phyloP scores from a whole-genome alignment of 495 filamentous ascomycete species.

The Evansstolkia leycettana region DNA sequence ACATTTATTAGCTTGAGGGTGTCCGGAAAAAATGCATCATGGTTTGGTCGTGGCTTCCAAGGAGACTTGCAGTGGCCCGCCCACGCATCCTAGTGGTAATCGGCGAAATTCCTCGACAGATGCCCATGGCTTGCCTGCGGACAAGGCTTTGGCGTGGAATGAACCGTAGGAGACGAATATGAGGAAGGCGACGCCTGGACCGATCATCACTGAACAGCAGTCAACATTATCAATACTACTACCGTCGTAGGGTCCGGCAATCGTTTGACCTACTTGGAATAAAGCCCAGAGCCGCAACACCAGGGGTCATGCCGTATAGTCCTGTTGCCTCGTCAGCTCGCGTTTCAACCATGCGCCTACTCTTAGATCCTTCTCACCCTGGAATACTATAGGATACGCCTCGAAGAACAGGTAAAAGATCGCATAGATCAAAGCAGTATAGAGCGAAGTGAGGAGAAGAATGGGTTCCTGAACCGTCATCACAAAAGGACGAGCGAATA shows the following conservation, averaged over 20 bases:
- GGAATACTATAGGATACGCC: constrained; percentile 33
- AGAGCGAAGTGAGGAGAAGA: constrained; percentile 37
- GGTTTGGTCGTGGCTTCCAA: too few relatives aligned
- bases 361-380: too few relatives aligned
- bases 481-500: constrained; percentile 41
- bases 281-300: constrained; percentile 30
- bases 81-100: constrained; percentile 47
- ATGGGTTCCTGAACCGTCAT: constrained; percentile 42
- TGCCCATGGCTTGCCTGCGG: constrained; percentile 26
- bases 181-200: constrained; percentile 30
- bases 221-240: too few relatives aligned
- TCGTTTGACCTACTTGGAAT: too few relatives aligned
- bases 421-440: constrained; percentile 54
- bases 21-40: too few relatives aligned
- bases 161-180: constrained; percentile 25
- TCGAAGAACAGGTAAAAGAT: constrained; percentile 52
- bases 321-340: constrained; percentile 22
- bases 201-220: too few relatives aligned
- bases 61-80: constrained; percentile 29
- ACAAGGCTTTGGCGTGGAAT: constrained; percentile 36
- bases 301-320: constrained; percentile 25
- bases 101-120: constrained; percentile 36
- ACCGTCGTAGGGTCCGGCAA: too few relatives aligned
- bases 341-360: too few relatives aligned
- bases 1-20: too few relatives aligned